Evolutionary conservation across 208 protist genomes (phyloP).

Genomic region (Borovskyia barvae): DNA sequence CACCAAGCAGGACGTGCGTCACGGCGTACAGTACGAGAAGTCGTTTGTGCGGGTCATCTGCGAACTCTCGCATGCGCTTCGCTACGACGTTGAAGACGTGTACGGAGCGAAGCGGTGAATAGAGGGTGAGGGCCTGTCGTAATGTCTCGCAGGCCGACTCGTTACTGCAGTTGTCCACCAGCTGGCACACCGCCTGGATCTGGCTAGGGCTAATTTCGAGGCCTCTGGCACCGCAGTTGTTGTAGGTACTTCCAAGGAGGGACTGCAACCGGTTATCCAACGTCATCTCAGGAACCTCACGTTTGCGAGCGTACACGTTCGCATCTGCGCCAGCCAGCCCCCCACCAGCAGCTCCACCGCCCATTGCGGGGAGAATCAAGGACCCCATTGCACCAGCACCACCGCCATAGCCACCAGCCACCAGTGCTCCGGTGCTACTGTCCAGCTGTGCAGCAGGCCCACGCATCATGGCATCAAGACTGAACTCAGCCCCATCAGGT

Average conservation of each 20-base stretch:
- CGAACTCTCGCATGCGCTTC: slow-evolving; percentile 78
- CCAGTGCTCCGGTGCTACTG: slow-evolving; percentile 30
- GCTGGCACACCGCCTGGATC: slow-evolving; percentile 64
- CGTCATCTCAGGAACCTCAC: slow-evolving; percentile 56
- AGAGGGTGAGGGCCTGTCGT: slow-evolving; percentile 55
- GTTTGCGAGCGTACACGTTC: slow-evolving; percentile 47
- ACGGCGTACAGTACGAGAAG: slow-evolving; percentile 74
- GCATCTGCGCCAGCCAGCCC: slow-evolving; percentile 7
- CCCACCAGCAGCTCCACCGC: slow-evolving; percentile 24
- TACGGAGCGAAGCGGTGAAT: slow-evolving; percentile 57
- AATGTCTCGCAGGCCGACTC: slow-evolving; percentile 50
- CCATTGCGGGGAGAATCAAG: slow-evolving; percentile 59
- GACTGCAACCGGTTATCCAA: slow-evolving; percentile 72
- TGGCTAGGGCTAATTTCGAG: slow-evolving; percentile 65
- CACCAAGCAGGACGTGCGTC: slow-evolving; percentile 68
- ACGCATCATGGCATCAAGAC: slow-evolving; percentile 50
- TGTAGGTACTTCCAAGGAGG: slow-evolving; percentile 67
- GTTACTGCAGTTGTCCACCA: slow-evolving; percentile 72
- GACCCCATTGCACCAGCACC: slow-evolving; percentile 17
- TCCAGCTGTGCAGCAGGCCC: slow-evolving; percentile 23
- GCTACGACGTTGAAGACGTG: slow-evolving; percentile 81
- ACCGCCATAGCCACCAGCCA: slow-evolving; percentile 28
- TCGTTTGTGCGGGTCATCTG: slow-evolving; percentile 81
- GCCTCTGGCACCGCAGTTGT: slow-evolving; percentile 56
- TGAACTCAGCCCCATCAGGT: slow-evolving; percentile 17